Evolutionary conservation across 345 rosid genomes (phyloP).

Genomic region (Luvunga scandens): DNA sequence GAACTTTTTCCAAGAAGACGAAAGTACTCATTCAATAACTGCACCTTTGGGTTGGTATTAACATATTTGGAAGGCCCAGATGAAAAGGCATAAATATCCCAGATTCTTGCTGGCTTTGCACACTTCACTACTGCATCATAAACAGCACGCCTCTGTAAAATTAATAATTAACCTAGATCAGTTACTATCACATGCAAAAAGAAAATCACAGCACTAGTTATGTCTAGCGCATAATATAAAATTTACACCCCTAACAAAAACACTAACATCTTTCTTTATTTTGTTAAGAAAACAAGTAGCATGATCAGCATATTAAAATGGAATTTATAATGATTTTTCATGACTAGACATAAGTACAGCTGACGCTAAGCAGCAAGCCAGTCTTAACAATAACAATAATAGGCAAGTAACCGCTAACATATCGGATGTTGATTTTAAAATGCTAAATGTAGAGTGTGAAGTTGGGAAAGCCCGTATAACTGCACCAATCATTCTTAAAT

Average conservation of each 20-base stretch:
- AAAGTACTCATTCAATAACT: conserved; percentile 85
- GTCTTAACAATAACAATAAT: not conserved
- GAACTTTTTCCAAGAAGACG: conserved; percentile 79
- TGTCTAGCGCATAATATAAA: not conserved
- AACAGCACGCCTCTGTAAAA: conserved; percentile 69
- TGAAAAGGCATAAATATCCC: conserved; percentile 88
- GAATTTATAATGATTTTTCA: not conserved
- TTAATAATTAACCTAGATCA: not conserved
- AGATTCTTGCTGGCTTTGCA: conserved; percentile 61
- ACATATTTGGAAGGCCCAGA: conserved; percentile 69
- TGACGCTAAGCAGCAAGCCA: not conserved
- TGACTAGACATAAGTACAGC: not conserved
- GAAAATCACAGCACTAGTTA: not conserved
- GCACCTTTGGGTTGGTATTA: conserved; percentile 73
- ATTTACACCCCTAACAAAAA: not conserved
- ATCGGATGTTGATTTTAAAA: not conserved
- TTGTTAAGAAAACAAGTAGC: not conserved
- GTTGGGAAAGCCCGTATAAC: not conserved
- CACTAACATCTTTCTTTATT: not conserved
- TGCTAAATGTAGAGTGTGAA: not conserved
- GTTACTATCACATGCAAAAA: not conserved
- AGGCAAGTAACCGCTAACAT: not conserved
- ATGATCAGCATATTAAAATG: not conserved
- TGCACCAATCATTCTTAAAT: conserved; percentile 1
- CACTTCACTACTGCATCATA: conserved; percentile 59